Base-by-base conservation (phyloP, 164 flowering plant species). In the Umbilicus rupestris region DNA sequence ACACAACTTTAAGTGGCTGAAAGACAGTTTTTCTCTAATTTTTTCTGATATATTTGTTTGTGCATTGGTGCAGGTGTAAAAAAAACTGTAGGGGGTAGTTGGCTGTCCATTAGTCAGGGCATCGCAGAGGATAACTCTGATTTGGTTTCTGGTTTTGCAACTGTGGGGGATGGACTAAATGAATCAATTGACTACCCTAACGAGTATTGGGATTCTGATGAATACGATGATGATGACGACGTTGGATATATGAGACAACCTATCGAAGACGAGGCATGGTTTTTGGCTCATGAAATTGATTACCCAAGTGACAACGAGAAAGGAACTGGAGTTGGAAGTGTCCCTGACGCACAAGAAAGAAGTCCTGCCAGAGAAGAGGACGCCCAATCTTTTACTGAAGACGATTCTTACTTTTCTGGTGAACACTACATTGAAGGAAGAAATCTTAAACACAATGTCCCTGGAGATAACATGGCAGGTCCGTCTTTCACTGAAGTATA, bases 131-230 rank as follows among this genome's bases (percentile, higher is more conserved):
- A 88, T 79, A 77, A 85, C 31, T 91, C 92, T 77, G 97, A 91
- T 81, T 74, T 94, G 46, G 96, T 94, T 70, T 91, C 96, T 70
- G 99, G 96, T 74, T 88, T 94, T 84, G 96, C 96, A 44, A 89
- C 96, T 66, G 79, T 87, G 44, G 99, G 97, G 68, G 97, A 91
- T 84, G 96, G 90, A 15, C 75, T 91, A 60, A 88, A 89, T 77
- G 97, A 90, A 75, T 81, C 97, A 57, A 69, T 84, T 69, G 97
- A 88, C 82, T 94, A 88, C 71, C 96, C 92, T 55, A 87, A 88
- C 76, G 99, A 94, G 50, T 94, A 88, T 69, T 94, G 99, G 97
- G 99, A 94, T 67, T 94, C 97, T 70, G 99, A 94, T 76, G 99
- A 94, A 73, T 94, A 94, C 71, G 96, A 94, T 30, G 97, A 94